Conservation (phyloP, 495 filamentous ascomycete genomes). For the Neurospora sp. region DNA sequence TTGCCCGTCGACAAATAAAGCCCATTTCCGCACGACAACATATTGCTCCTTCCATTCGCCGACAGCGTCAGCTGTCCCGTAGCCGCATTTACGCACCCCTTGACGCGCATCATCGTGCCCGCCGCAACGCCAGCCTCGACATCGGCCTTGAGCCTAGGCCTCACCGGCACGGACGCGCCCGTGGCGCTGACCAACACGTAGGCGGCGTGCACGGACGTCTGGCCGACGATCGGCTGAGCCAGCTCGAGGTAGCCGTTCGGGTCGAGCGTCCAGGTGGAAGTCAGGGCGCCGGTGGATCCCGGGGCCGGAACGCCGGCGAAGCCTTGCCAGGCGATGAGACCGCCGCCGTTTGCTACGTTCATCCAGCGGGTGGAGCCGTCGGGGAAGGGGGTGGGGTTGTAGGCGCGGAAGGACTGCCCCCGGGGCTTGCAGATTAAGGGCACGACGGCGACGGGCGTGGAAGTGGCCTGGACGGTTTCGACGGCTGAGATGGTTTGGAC, state of each 20-base stretch:
- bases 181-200: not conserved
- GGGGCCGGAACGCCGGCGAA: not conserved
- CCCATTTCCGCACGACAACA: not conserved
- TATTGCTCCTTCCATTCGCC: not conserved
- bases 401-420: not conserved
- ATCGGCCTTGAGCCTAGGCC: not conserved
- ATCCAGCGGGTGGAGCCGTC: constrained; percentile 1
- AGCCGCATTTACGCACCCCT: not conserved
- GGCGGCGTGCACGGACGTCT: not conserved
- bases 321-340: not conserved
- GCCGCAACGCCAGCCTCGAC: not conserved
- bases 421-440: not conserved
- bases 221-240: not conserved
- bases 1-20: not conserved
- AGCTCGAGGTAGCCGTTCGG: not conserved
- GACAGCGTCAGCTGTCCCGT: not conserved
- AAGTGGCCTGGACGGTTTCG: not conserved
- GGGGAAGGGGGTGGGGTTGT: not conserved
- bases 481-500: not conserved
- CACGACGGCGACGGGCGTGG: not conserved
- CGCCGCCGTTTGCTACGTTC: not conserved
- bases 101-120: not conserved
- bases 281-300: not conserved
- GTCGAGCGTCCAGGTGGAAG: not conserved
- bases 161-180: not conserved